Percentiles rank a stretch among this genome's conserved stretches.
Conservation (phyloP, 371 early-diverging fungal genomes). For the Paraphysoderma sedebokerense region DNA sequence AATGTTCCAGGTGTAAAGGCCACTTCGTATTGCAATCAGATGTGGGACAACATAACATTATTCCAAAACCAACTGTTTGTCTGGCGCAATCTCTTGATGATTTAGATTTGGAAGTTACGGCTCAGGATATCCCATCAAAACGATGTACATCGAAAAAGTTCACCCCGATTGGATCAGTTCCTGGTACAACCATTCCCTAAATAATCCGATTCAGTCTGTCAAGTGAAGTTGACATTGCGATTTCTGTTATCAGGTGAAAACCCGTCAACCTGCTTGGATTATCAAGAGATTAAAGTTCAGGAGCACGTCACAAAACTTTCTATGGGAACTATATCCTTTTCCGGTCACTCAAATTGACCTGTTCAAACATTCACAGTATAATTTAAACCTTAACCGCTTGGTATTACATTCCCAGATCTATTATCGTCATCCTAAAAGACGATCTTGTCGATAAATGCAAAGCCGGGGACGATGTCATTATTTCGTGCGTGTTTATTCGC, state of each 20-base stretch:
- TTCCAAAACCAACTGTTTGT: slow-evolving; percentile 33
- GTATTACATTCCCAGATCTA: slow-evolving; percentile 44
- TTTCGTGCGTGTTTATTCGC: slow-evolving; percentile 18
- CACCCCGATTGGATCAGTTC: slow-evolving; percentile 6
- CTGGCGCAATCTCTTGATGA: too few species aligned
- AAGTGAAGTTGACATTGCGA: too few species aligned
- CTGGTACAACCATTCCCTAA: background rate
- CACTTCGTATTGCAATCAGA: slow-evolving; percentile 30
- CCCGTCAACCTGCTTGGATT: slow-evolving; percentile 33
- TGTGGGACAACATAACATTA: slow-evolving; percentile 33
- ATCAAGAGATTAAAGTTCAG: slow-evolving; percentile 51
- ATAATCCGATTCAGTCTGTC: too few species aligned
- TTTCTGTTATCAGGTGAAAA: slow-evolving; percentile 10
- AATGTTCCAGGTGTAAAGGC: slow-evolving; percentile 27
- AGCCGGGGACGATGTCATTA: slow-evolving; percentile 43
- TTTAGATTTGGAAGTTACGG: too few species aligned
- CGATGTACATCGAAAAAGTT: slow-evolving; percentile 23
- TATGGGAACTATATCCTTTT: slow-evolving; percentile 47
- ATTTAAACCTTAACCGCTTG: too few species aligned
- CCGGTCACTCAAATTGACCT: too few species aligned
- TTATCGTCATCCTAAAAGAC: slow-evolving; percentile 39
- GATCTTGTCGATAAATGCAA: slow-evolving; percentile 44
- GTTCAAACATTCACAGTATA: too few species aligned
- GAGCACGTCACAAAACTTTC: slow-evolving; percentile 41
- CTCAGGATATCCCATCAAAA: slow-evolving; percentile 5